A percentile compares a stretch with the other conserved stretches of the same genome.
These are phyloP conservation scores for Mycena vulgaris DNA, from an alignment of 768 basidiomycete species.

Conservation along the genomic window DNA sequence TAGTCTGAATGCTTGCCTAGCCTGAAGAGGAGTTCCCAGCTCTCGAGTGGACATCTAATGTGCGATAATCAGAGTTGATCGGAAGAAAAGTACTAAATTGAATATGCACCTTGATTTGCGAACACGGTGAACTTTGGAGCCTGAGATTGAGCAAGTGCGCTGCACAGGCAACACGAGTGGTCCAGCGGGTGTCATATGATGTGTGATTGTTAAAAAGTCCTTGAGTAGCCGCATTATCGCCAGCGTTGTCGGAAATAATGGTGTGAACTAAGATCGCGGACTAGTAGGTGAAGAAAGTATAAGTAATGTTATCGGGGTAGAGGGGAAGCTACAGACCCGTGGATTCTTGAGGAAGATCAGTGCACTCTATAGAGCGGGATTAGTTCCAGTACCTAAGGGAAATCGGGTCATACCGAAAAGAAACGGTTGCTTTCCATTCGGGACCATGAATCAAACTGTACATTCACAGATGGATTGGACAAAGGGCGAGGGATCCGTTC, in stretches of 20 bases:
- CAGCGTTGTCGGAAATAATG: constrained; percentile 22
- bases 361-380: constrained; percentile 19
- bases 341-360: constrained; percentile 23
- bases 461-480: constrained; percentile 21
- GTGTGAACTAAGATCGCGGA: constrained; percentile 17
- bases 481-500: constrained; percentile 16
- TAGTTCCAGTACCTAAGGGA: constrained; percentile 20
- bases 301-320: constrained; percentile 22
- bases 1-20: constrained; percentile 23
- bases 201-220: constrained; percentile 18
- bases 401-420: constrained; percentile 18
- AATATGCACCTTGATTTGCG: constrained; percentile 21
- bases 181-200: constrained; percentile 23
- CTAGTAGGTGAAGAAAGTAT: constrained; percentile 15
- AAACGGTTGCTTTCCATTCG: constrained; percentile 20
- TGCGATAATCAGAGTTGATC: constrained; percentile 21
- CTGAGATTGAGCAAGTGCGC: constrained; percentile 22
- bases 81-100: constrained; percentile 24
- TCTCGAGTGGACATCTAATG: constrained; percentile 23
- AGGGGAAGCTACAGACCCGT: constrained; percentile 18
- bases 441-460: constrained; percentile 19
- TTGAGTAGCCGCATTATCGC: constrained; percentile 18
- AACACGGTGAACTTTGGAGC: constrained; percentile 16
- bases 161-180: constrained; percentile 19
- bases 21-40: constrained; percentile 22